phyloP scores from a whole-genome alignment of 257 asterid species.

The Plantago elongata region DNA sequence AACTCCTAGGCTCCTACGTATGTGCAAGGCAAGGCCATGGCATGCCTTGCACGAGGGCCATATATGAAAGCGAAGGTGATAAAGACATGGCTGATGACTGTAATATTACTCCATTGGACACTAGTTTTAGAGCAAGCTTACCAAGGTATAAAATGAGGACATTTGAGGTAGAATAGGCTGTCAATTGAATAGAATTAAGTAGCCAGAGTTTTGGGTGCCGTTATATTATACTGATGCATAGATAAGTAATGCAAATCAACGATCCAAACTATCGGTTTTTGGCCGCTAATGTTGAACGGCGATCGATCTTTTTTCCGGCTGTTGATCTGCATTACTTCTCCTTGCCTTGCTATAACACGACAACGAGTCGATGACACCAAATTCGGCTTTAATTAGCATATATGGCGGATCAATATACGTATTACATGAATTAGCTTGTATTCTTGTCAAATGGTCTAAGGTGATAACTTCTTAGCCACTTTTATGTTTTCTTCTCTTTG shows the following conservation, averaged over 20 bases:
- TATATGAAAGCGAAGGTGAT: not conserved
- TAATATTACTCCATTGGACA: not conserved
- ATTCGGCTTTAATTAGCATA: not conserved
- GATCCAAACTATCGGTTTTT: constrained; percentile 11
- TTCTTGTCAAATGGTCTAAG: no score
- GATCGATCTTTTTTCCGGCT: constrained; percentile 16
- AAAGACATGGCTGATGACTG: no score
- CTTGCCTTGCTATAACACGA: constrained; percentile 12
- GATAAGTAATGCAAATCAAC: constrained; percentile 29
- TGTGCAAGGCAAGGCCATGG: not conserved
- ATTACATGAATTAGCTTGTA: no score
- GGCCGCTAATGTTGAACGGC: not conserved
- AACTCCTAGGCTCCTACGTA: no score
- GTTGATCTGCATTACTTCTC: constrained; percentile 25
- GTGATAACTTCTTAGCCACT: no score
- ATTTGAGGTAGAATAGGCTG: no score
- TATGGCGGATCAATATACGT: no score
- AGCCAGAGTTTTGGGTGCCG: not conserved
- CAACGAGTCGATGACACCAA: no score
- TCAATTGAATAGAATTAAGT: not conserved
- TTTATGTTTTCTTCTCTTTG: no score
- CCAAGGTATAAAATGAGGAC: no score
- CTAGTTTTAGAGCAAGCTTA: not conserved
- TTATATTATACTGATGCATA: constrained; percentile 2
- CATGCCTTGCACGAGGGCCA: constrained; percentile 16